These are phyloP conservation scores for Elongisporangium prolatum DNA, from an alignment of 352 stramenopile genomes.

Conservation along the genomic window DNA sequence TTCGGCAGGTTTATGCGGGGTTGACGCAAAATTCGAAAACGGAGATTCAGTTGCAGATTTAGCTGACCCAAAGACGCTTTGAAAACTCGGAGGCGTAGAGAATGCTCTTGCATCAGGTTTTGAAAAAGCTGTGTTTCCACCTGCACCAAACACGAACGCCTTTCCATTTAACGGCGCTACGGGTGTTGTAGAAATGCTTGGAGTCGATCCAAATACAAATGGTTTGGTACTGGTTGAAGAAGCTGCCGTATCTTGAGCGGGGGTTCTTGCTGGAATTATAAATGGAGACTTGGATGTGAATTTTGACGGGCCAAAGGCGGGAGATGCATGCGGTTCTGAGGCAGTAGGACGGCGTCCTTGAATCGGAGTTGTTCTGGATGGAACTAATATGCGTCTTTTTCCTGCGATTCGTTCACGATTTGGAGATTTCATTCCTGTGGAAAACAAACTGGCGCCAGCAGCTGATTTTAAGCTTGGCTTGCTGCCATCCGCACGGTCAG, in stretches of 20 bases:
- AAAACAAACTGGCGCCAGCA: not conserved
- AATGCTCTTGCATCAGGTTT: not conserved
- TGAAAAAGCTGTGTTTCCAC: not conserved
- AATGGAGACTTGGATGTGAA: not conserved
- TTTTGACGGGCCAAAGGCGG: not conserved
- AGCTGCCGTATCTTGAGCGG: not conserved
- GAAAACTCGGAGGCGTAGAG: not conserved
- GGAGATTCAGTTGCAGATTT: not conserved
- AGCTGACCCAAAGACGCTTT: not conserved
- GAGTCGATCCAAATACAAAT: not conserved
- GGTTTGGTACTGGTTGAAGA: not conserved
- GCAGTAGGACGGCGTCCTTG: not conserved
- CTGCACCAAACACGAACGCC: not conserved
- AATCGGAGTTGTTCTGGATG: not conserved
- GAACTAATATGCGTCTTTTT: not conserved
- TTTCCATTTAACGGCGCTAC: not conserved
- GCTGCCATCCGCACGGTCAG: not conserved
- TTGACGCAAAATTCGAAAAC: not conserved
- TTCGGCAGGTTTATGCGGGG: not conserved
- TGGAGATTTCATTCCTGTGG: not conserved
- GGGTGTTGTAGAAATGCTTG: not conserved
- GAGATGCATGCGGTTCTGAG: not conserved
- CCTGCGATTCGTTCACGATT: not conserved
- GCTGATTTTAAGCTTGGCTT: not conserved
- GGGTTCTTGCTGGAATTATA: not conserved